These are phyloP conservation scores for Aspergillus carbonarius DNA, from an alignment of 2,329 filamentous ascomycete genomes.

Conservation along the genomic window DNA sequence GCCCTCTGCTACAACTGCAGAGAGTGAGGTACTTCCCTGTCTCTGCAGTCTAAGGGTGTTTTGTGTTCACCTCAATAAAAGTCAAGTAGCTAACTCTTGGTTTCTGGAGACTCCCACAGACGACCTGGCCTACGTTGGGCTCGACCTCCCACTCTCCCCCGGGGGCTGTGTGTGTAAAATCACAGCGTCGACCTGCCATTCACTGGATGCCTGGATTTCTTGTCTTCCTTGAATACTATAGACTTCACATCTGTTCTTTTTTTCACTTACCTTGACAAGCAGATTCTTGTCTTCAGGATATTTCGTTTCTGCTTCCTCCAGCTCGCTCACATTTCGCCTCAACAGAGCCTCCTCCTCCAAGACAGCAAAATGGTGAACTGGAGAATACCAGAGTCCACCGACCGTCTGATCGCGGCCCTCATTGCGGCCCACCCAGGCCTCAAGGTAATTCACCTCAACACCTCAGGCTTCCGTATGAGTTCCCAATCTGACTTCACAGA, in stretches of 20 bases:
- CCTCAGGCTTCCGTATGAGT: background rate
- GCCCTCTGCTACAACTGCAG: background rate
- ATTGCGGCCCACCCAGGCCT: constrained; percentile 29
- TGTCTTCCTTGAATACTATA: background rate
- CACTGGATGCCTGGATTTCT: background rate
- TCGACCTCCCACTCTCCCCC: too few relatives aligned
- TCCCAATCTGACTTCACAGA: constrained; percentile 29
- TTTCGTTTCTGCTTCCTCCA: background rate
- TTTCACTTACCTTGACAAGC: background rate
- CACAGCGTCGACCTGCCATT: background rate
- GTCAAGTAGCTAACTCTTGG: background rate
- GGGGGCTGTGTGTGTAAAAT: background rate
- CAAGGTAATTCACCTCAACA: constrained; percentile 18
- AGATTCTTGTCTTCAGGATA: background rate
- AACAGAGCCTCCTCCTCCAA: background rate
- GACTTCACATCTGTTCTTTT: background rate
- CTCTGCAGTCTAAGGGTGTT: background rate
- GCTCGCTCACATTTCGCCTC: background rate
- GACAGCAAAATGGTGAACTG: constrained; percentile 31
- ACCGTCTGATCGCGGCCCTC: constrained; percentile 28
- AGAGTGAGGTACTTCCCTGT: background rate
- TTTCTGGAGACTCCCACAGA: background rate
- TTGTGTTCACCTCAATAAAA: background rate
- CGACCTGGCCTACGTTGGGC: background rate
- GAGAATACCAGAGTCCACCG: constrained; percentile 24